Conservation (phyloP, 169 alveolate genomes). For the Besnoitia besnoiti region DNA sequence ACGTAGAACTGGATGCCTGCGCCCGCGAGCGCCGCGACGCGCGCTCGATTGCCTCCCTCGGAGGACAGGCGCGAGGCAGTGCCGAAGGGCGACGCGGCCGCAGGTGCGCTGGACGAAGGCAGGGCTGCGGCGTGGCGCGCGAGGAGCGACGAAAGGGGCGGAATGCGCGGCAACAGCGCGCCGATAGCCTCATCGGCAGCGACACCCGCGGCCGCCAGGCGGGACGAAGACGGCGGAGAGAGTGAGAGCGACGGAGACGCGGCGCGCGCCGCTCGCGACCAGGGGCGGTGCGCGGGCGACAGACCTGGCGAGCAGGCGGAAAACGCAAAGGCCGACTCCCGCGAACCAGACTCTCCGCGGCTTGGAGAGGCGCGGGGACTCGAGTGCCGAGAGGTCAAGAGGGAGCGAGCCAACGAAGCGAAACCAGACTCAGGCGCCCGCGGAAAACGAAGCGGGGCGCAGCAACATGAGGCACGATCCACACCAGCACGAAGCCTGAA, state of each 20-base stretch:
- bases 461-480: too few species aligned
- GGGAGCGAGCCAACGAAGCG: too few species aligned
- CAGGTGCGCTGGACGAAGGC: neutral
- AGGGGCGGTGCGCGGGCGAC: too few species aligned
- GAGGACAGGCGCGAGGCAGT: neutral
- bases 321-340: too few species aligned
- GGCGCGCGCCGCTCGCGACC: neutral
- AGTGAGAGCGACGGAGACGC: neutral
- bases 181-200: too few species aligned
- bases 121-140: neutral
- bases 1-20: slow-evolving; percentile 20
- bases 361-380: too few species aligned
- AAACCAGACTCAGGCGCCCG: too few species aligned
- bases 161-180: neutral
- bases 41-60: neutral
- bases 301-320: neutral
- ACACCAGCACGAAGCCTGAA: too few species aligned
- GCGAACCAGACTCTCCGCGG: too few species aligned
- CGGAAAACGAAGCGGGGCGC: too few species aligned
- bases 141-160: neutral
- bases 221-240: neutral
- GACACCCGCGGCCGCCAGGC: too few species aligned
- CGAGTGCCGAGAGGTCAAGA: too few species aligned
- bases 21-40: neutral
- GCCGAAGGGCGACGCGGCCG: neutral